phyloP scores from a whole-genome alignment of 345 rosid species.

The Hypericum androsaemum region DNA sequence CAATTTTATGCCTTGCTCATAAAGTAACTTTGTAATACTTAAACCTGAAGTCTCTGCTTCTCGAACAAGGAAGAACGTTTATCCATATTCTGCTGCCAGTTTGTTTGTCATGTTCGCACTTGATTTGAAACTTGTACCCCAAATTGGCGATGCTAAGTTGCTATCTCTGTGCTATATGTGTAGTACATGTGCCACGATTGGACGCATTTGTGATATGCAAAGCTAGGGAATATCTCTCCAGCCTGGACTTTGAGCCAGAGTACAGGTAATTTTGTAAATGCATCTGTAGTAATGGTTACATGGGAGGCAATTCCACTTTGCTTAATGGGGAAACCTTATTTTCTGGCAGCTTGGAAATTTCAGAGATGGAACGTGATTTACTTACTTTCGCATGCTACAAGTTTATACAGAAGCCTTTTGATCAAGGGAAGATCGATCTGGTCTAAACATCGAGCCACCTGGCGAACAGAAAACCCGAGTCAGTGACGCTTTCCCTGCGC shows the following conservation, averaged over 20 bases:
- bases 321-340: not conserved
- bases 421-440: slow-evolving; percentile 20
- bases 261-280: slow-evolving; percentile 17
- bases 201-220: slow-evolving; percentile 65
- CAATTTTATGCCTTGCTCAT: no score
- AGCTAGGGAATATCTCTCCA: slow-evolving; percentile 43
- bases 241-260: slow-evolving; percentile 24
- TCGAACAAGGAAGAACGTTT: no score
- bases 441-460: not conserved
- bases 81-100: no score
- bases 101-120: no score
- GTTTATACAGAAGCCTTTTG: slow-evolving; percentile 23
- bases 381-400: slow-evolving; percentile 22
- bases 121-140: no score
- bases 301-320: not conserved
- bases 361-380: slow-evolving; percentile 25
- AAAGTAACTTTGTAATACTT: no score
- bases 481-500: no score
- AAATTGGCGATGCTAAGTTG: no score
- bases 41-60: no score
- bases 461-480: no score
- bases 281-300: not conserved
- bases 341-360: slow-evolving; percentile 16
- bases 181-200: slow-evolving; percentile 57
- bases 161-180: not conserved